A percentile compares a stretch with the other conserved stretches of the same genome.
phyloP scores from a whole-genome alignment of 345 rosid genomes.

The Draba incana region DNA sequence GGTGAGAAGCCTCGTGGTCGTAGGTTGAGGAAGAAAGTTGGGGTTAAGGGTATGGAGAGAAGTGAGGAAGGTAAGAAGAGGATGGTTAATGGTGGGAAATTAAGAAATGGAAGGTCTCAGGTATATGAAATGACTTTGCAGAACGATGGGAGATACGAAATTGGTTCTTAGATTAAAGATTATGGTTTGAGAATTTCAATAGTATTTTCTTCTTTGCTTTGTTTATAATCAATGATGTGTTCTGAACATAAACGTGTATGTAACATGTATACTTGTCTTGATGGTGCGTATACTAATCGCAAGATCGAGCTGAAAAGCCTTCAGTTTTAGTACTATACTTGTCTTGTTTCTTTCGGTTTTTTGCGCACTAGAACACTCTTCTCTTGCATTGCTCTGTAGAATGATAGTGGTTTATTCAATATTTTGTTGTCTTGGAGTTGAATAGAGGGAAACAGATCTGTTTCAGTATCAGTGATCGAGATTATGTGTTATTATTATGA shows the following conservation, averaged over 20 bases:
- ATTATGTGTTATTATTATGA: too few species aligned
- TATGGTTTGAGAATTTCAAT: not conserved
- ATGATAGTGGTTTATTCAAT: not conserved
- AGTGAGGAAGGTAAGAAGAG: slow-evolving; percentile 33
- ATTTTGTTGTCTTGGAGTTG: slow-evolving; percentile 17
- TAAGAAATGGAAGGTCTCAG: slow-evolving; percentile 35
- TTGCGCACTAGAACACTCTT: not conserved
- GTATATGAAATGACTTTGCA: slow-evolving; percentile 39
- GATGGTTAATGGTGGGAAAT: slow-evolving; percentile 32
- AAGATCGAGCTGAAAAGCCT: slow-evolving; percentile 22
- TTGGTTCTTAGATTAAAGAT: slow-evolving; percentile 32
- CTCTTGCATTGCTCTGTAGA: not conserved
- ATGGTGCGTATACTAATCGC: not conserved
- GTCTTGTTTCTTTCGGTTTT: not conserved
- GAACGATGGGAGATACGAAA: slow-evolving; percentile 43
- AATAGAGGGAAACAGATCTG: not conserved
- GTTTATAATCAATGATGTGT: slow-evolving; percentile 15
- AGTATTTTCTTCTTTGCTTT: slow-evolving; percentile 3
- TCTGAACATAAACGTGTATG: slow-evolving; percentile 34
- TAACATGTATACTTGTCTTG: slow-evolving; percentile 23
- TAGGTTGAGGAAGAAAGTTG: slow-evolving; percentile 33
- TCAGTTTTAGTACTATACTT: not conserved
- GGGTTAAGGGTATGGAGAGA: not conserved
- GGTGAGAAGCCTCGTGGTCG: slow-evolving; percentile 23
- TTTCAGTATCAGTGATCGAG: too few species aligned